A percentile compares a stretch with the other conserved stretches of the same genome.
Conservation (phyloP, 257 asterid species). For the Fraxinus pennsylvanica region DNA sequence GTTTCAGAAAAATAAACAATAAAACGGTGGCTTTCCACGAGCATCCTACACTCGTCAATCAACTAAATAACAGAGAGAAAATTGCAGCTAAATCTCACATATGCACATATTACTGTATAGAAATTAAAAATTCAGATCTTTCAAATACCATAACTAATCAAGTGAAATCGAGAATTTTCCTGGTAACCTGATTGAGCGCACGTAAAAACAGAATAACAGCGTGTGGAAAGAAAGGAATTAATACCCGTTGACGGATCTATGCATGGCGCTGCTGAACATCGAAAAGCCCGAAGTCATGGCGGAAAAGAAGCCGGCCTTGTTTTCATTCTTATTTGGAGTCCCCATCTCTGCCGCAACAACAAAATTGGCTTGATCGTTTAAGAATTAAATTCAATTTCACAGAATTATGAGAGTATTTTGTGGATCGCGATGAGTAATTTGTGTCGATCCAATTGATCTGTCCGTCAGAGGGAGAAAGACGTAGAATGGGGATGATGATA, state of each 20-base stretch:
- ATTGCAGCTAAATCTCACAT: not conserved
- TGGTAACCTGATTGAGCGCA: constrained; percentile 1
- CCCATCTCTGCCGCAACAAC: constrained; percentile 37
- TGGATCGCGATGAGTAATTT: not conserved
- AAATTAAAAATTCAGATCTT: constrained; percentile 14
- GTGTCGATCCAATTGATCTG: not conserved
- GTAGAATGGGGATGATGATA: not conserved
- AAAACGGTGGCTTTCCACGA: constrained; percentile 4
- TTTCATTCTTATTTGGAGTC: constrained; percentile 48
- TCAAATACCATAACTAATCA: not conserved
- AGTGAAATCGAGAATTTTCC: not conserved
- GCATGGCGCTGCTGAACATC: constrained; percentile 60
- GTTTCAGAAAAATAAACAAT: not conserved
- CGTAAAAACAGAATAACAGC: not conserved
- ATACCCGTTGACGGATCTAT: constrained; percentile 82
- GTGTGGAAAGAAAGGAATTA: not conserved
- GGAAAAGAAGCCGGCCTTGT: constrained; percentile 70
- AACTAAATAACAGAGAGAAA: constrained; percentile 19
- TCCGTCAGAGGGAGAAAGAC: not conserved
- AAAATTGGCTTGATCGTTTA: not conserved
- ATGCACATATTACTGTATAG: constrained; percentile 16
- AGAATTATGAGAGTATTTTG: not conserved
- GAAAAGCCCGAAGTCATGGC: constrained; percentile 66
- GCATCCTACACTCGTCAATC: not conserved
- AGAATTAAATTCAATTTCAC: not conserved